Evolutionary conservation across 192 early-diverging fungal genomes (phyloP).

Genomic region (Rhizophagus clarus): DNA sequence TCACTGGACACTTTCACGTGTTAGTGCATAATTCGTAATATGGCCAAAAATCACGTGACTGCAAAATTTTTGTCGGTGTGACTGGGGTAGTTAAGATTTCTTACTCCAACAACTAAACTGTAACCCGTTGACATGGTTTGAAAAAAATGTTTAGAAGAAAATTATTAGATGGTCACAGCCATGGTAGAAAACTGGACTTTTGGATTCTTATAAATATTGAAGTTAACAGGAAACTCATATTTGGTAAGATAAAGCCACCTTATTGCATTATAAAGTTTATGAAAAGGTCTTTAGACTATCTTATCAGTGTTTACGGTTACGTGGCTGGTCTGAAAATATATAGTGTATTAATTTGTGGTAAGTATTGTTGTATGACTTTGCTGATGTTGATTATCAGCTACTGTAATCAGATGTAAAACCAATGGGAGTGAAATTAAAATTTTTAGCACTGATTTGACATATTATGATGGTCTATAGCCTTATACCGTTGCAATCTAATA

Average conservation of each 20-base stretch:
- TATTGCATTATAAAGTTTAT: not conserved
- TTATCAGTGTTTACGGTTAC: not conserved
- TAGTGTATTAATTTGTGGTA: too few species aligned
- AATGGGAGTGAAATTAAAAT: not conserved
- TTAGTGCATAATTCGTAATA: too few species aligned
- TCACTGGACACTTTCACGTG: too few species aligned
- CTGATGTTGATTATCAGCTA: not conserved
- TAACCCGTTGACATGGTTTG: too few species aligned
- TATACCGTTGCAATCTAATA: not conserved
- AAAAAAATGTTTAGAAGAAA: too few species aligned
- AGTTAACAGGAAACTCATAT: not conserved
- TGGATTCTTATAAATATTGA: slow-evolving; percentile 14
- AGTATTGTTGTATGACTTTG: too few species aligned
- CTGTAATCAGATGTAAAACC: not conserved
- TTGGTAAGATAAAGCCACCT: slow-evolving; percentile 19
- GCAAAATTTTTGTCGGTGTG: too few species aligned
- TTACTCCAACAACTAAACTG: too few species aligned
- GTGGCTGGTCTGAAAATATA: too few species aligned
- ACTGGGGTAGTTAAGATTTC: too few species aligned
- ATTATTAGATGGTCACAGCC: slow-evolving; percentile 12
- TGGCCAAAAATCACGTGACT: too few species aligned
- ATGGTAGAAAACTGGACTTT: slow-evolving; percentile 20
- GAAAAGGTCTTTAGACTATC: slow-evolving; percentile 1
- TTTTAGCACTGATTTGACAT: not conserved
- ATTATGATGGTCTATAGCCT: not conserved